Conservation (phyloP, 75 land plant genomes). For the Ceratopteris richardii region DNA sequence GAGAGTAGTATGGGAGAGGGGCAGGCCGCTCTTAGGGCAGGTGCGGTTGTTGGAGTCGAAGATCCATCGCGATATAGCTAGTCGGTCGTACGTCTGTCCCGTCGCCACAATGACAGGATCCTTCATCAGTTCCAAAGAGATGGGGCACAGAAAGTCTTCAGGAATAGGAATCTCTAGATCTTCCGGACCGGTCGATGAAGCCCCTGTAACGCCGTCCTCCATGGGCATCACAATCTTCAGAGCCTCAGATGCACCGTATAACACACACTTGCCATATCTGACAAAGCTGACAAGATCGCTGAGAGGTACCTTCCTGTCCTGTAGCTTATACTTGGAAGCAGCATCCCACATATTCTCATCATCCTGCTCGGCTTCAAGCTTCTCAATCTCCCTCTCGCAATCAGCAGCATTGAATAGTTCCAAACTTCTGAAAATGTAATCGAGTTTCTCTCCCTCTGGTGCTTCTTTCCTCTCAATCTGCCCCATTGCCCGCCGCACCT, state of each 20-base stretch:
- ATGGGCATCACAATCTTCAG: background rate
- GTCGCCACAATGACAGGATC: constrained; percentile 90
- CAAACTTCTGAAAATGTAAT: constrained; percentile 35
- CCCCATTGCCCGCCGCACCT: constrained; percentile 40
- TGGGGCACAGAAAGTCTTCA: constrained; percentile 79
- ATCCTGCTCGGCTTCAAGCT: constrained; percentile 43
- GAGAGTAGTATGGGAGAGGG: constrained; percentile 43
- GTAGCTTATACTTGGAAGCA: constrained; percentile 4
- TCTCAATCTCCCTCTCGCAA: constrained; percentile 60
- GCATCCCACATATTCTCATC: constrained; percentile 20
- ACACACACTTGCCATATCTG: constrained; percentile 69
- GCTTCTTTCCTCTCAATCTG: constrained; percentile 46
- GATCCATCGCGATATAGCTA: constrained; percentile 62
- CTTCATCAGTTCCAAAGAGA: constrained; percentile 75
- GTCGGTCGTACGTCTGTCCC: constrained; percentile 87
- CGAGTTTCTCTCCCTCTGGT: constrained; percentile 37
- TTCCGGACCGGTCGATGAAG: background rate
- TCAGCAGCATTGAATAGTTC: constrained; percentile 34
- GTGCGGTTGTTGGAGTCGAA: constrained; percentile 58
- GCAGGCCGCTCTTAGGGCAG: constrained; percentile 87
- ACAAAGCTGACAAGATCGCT: constrained; percentile 52
- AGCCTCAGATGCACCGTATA: constrained; percentile 43
- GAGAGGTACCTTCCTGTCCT: constrained; percentile 13
- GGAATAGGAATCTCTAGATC: constrained; percentile 32
- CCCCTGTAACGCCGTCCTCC: constrained; percentile 4